Evolutionary conservation across 2,329 filamentous ascomycete species (phyloP).

Genomic region (Salinomyces thailandicus): DNA sequence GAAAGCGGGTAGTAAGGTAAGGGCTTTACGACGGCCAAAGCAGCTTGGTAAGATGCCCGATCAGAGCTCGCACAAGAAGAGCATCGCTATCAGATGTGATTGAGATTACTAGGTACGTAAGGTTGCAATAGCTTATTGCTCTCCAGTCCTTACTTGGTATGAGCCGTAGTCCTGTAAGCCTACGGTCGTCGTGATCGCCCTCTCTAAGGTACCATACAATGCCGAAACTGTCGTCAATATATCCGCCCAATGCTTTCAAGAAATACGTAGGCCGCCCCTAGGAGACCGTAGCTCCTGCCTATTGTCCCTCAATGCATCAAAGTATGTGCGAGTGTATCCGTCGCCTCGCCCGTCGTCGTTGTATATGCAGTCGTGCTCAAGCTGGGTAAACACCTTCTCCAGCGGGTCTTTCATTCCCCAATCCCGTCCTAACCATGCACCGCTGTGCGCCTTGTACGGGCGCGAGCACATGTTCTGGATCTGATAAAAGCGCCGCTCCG

Average conservation of each 20-base stretch:
- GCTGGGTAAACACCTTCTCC: slow-evolving; percentile 18
- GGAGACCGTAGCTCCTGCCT: slow-evolving; percentile 1
- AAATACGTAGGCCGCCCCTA: slow-evolving; percentile 1
- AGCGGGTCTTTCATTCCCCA: slow-evolving; percentile 25
- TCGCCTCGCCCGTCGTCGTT: slow-evolving; percentile 23
- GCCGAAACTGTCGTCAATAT: neutral
- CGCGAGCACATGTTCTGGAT: slow-evolving; percentile 32
- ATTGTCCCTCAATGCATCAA: slow-evolving; percentile 9
- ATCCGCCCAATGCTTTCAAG: slow-evolving; percentile 2
- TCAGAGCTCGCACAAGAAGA: no score
- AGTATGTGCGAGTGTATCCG: slow-evolving; percentile 8
- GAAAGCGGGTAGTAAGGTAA: no score
- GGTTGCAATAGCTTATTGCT: no score
- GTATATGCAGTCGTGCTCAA: slow-evolving; percentile 27
- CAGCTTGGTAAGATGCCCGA: no score
- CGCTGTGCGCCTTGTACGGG: slow-evolving; percentile 27
- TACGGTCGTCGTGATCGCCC: no score
- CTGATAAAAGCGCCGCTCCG: slow-evolving; percentile 38
- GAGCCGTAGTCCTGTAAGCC: neutral
- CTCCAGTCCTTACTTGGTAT: no score
- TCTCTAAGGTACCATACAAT: no score
- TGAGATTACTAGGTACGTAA: no score
- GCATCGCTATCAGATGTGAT: no score
- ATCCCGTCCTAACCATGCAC: slow-evolving; percentile 24
- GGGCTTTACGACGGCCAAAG: no score